These are phyloP conservation scores for Colletotrichum caudatum DNA, from an alignment of 2,329 filamentous ascomycete genomes.

Conservation along the genomic window DNA sequence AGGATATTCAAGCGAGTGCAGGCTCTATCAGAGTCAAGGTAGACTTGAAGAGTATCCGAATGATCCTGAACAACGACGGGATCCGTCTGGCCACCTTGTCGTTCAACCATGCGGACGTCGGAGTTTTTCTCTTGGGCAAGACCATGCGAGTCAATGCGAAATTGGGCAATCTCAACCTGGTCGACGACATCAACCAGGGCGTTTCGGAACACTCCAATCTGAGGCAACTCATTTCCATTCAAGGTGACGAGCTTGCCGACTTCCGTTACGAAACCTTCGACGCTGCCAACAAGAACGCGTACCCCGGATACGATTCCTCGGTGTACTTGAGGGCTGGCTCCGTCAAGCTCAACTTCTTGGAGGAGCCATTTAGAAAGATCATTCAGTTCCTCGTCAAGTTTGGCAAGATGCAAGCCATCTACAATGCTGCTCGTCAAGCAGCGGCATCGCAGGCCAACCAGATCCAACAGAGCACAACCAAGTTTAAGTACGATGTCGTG, in stretches of 20 bases:
- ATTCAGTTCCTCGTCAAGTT: slow-evolving; percentile 99
- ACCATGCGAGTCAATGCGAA: slow-evolving; percentile 89
- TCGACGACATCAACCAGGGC: slow-evolving; percentile 94
- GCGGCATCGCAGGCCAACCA: slow-evolving; percentile 94
- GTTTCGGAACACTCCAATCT: slow-evolving; percentile 84
- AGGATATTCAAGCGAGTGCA: slow-evolving; percentile 49
- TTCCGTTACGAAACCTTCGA: slow-evolving; percentile 99
- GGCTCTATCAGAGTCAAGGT: slow-evolving; percentile 94
- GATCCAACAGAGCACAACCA: slow-evolving; percentile 88
- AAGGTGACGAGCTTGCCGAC: slow-evolving; percentile 94
- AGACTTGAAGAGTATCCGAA: slow-evolving; percentile 89
- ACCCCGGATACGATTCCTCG: slow-evolving; percentile 95
- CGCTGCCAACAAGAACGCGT: slow-evolving; percentile 73
- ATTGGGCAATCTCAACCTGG: slow-evolving; percentile 86
- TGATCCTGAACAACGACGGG: slow-evolving; percentile 97
- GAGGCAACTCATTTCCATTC: slow-evolving; percentile 90
- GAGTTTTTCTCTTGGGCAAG: slow-evolving; percentile 86
- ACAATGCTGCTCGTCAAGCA: slow-evolving; percentile 95
- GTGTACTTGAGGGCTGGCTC: slow-evolving; percentile 92
- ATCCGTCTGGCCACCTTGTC: slow-evolving; percentile 93
- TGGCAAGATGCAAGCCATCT: slow-evolving; percentile 99
- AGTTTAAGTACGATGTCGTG: slow-evolving; percentile 93
- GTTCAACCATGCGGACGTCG: slow-evolving; percentile 91
- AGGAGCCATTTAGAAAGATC: slow-evolving; percentile 98
- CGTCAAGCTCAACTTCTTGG: slow-evolving; percentile 95